Evolutionary conservation across 1,284 basidiomycete genomes (phyloP).

Genomic region (Puccinia coronata): DNA sequence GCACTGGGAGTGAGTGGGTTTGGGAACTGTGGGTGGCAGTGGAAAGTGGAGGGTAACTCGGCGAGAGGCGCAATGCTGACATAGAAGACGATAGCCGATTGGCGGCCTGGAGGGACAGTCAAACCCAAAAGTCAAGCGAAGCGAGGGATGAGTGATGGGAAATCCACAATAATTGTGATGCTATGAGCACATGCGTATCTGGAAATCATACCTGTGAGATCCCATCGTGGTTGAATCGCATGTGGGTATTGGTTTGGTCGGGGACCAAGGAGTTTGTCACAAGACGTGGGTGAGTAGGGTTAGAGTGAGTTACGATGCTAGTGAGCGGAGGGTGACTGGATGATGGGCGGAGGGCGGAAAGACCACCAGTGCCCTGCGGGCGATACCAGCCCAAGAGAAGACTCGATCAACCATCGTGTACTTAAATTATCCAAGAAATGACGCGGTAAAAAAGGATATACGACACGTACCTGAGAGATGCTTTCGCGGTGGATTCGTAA

Average conservation of each 20-base stretch:
- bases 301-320: neutral
- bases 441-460: neutral
- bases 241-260: neutral
- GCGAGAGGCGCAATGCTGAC: slow-evolving; percentile 18
- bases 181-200: neutral
- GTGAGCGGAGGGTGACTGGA: slow-evolving; percentile 9
- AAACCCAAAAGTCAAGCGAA: neutral
- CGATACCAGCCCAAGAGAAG: neutral
- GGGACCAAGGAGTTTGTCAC: neutral
- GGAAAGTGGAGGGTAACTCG: slow-evolving; percentile 1
- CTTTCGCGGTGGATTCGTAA: neutral
- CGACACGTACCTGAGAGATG: neutral
- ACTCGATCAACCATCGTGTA: neutral
- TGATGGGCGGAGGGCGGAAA: slow-evolving; percentile 8
- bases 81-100: slow-evolving; percentile 12
- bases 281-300: neutral
- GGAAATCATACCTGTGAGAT: neutral
- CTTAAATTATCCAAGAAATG: neutral
- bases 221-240: neutral
- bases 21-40: neutral
- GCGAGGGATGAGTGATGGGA: neutral
- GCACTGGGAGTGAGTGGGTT: neutral
- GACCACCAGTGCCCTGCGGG: neutral
- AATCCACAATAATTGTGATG: neutral
- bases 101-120: neutral